phyloP scores from a whole-genome alignment of 2,329 filamentous ascomycete species.

The Sordariomycetes sp. region DNA sequence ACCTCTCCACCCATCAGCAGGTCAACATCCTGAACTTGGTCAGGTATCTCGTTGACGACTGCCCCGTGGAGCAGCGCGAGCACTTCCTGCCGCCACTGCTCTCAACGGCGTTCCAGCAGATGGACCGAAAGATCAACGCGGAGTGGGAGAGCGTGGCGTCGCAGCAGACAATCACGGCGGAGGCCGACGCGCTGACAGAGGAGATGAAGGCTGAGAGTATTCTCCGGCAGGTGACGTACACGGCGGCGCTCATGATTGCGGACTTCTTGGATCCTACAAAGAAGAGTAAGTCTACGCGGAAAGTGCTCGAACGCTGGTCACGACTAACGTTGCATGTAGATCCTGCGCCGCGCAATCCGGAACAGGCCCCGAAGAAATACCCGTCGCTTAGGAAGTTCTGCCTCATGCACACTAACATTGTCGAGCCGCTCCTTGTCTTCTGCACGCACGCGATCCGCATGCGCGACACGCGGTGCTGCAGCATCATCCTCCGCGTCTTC shows the following conservation, averaged over 20 bases:
- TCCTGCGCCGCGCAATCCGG: background rate
- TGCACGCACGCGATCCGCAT: slow-evolving; percentile 84
- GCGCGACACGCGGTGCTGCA: slow-evolving; percentile 80
- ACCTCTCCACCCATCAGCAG: slow-evolving; percentile 83
- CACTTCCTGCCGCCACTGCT: slow-evolving; percentile 81
- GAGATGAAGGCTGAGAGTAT: slow-evolving; percentile 99
- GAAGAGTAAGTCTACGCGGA: slow-evolving; percentile 37
- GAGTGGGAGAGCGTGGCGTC: slow-evolving; percentile 76
- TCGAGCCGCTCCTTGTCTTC: slow-evolving; percentile 85
- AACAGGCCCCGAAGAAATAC: slow-evolving; percentile 6
- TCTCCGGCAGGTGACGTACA: slow-evolving; percentile 82
- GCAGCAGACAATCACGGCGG: slow-evolving; percentile 49
- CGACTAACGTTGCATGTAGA: background rate
- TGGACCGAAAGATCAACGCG: slow-evolving; percentile 74
- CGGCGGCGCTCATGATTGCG: slow-evolving; percentile 83
- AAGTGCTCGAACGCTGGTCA: background rate
- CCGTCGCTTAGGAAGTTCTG: slow-evolving; percentile 72
- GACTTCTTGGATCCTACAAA: slow-evolving; percentile 72
- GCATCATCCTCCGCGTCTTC: slow-evolving; percentile 77
- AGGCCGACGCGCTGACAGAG: slow-evolving; percentile 72
- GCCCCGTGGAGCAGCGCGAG: slow-evolving; percentile 64
- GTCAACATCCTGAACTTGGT: slow-evolving; percentile 88
- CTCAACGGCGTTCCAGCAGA: slow-evolving; percentile 69
- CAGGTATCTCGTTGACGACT: slow-evolving; percentile 82
- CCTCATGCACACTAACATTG: slow-evolving; percentile 62